Evolutionary conservation across 805 yeast species (phyloP).

Genomic region (Saturnispora diversa): DNA sequence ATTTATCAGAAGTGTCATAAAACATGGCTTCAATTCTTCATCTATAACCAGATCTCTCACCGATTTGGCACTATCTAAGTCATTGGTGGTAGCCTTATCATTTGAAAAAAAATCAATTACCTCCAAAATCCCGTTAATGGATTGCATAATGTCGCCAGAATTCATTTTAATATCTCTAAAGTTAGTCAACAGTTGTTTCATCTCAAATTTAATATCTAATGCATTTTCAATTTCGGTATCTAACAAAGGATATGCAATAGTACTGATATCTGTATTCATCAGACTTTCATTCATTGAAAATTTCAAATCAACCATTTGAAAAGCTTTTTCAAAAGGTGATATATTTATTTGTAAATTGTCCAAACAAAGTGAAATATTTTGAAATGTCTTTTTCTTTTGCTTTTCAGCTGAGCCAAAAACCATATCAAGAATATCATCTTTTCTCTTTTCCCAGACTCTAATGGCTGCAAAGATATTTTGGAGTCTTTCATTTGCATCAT

Average conservation of each 20-base stretch:
- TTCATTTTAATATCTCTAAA: slow-evolving; percentile 10
- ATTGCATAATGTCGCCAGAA: not conserved
- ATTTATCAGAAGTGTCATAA: slow-evolving; percentile 17
- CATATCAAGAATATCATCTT: slow-evolving; percentile 45
- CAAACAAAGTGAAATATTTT: slow-evolving; percentile 12
- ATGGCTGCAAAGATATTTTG: slow-evolving; percentile 58
- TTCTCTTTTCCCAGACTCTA: slow-evolving; percentile 87
- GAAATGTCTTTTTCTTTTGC: not conserved
- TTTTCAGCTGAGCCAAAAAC: slow-evolving; percentile 35
- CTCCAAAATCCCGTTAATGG: slow-evolving; percentile 9
- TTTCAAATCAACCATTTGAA: slow-evolving; percentile 14
- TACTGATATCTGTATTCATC: slow-evolving; percentile 14
- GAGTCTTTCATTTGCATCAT: slow-evolving; percentile 47
- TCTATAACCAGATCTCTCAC: not conserved
- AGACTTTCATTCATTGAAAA: slow-evolving; percentile 13
- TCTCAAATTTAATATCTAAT: slow-evolving; percentile 17
- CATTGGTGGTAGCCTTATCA: slow-evolving; percentile 8
- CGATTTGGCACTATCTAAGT: slow-evolving; percentile 10
- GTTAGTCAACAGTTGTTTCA: slow-evolving; percentile 17
- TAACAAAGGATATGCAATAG: slow-evolving; percentile 15
- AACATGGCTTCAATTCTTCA: slow-evolving; percentile 13
- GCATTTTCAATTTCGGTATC: slow-evolving; percentile 17
- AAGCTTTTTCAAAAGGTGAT: slow-evolving; percentile 18
- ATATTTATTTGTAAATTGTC: slow-evolving; percentile 18
- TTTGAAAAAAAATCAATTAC: not conserved